These are phyloP conservation scores for Tuber aestivum DNA, from an alignment of 495 filamentous ascomycete genomes.

Conservation along the genomic window DNA sequence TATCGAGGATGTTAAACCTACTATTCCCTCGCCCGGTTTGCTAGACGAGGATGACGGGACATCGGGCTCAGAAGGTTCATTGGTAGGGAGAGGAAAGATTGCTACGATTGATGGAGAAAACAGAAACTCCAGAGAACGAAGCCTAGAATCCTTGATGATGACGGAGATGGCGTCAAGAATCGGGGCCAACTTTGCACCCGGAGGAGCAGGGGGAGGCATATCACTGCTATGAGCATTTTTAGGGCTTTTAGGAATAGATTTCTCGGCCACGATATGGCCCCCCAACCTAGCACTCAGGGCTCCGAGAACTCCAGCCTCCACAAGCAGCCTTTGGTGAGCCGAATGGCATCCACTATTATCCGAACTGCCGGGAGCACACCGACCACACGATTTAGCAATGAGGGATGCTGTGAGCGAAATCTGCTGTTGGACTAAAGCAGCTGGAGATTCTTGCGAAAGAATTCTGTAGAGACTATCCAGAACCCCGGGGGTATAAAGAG, in stretches of 20 bases:
- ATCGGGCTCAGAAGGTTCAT: conserved; percentile 56
- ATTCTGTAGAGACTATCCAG: conserved; percentile 53
- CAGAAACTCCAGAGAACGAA: conserved; percentile 68
- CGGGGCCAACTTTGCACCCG: conserved; percentile 56
- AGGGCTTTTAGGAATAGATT: conserved; percentile 29
- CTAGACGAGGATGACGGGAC: conserved; percentile 51
- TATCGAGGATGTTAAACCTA: conserved; percentile 41
- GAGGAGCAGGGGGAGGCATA: conserved; percentile 55
- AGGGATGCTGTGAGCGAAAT: conserved; percentile 62
- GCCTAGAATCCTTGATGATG: conserved; percentile 73
- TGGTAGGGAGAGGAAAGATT: conserved; percentile 53
- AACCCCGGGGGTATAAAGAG: conserved; percentile 33
- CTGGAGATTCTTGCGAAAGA: conserved; percentile 54
- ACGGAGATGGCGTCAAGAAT: conserved; percentile 74
- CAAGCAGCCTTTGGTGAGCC: conserved; percentile 66
- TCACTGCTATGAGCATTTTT: conserved; percentile 46
- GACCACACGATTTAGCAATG: conserved; percentile 52
- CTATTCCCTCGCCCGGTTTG: conserved; percentile 28
- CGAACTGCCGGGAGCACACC: conserved; percentile 15
- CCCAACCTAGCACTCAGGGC: conserved; percentile 71
- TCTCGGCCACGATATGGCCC: conserved; percentile 52
- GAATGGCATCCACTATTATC: conserved; percentile 33
- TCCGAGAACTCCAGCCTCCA: conserved; percentile 69
- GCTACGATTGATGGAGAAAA: conserved; percentile 69
- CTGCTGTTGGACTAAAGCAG: conserved; percentile 55